Base-by-base conservation (phyloP, 768 basidiomycete species). In the Trametes sanguinea region DNA sequence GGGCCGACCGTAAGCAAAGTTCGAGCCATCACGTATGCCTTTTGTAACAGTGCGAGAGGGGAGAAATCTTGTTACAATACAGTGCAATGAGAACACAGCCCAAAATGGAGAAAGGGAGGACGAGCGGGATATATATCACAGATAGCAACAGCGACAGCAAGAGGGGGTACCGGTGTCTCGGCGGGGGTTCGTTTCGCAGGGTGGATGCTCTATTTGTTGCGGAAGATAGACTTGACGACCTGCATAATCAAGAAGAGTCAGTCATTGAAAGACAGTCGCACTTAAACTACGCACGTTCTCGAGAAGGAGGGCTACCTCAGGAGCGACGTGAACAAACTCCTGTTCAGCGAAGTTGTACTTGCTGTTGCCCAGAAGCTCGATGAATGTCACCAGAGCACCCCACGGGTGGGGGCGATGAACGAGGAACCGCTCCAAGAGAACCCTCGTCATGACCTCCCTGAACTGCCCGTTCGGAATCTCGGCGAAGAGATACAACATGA, bases 341-440 rank as follows among this genome's bases (percentile, higher is more conserved):
- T 90, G 92, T 81, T 80, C 89, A 90, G 92, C 94, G 80, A 94
- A 94, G 60, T 92, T 90, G 69, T 94, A 94, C 76, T 89, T 92
- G 58, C 86, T 84, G 74, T 95, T 95, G 65, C 92, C 88, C 54
- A 98, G 86, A 64, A 97, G 77, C 76, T 96, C 93, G 69, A 96
- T 94, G 76, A 97, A 96, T 4, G 94, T 94, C 67, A 94, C 88
- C 67, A 96, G 76, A 30, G 94, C 87, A 60, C 96, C 95, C 94
- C 95, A 98, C 30, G 97, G 95, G 69, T 98, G 95, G 51, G 97
- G 97, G 32, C 94, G 88, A 72, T 93, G 89, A 37, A 94, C 94
- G 61, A 98, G 85, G 77, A 97, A 92, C 39, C 95, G 86, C 72
- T 98, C 96, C 68, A 98, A 80, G 39, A 99, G 83, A 40, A 97